Base-by-base conservation (phyloP, 73 alveolate genomes). In the Breviolum minutum region DNA sequence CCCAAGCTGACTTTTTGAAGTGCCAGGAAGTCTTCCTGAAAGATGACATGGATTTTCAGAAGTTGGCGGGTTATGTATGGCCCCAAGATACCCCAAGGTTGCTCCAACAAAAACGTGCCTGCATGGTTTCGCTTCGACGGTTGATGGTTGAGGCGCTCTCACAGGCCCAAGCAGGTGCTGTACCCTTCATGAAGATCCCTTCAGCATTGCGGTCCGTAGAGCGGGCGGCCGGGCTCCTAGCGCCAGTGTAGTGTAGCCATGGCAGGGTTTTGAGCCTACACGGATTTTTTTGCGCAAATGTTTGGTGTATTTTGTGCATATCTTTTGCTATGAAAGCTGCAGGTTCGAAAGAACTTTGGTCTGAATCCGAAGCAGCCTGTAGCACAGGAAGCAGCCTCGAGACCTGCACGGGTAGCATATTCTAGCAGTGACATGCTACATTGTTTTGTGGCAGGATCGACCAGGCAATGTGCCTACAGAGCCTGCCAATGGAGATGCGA, bases 271-370 rank as follows among this genome's bases (percentile, higher is more conserved):
- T 17, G 32, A 17, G 7, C 13, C 81, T 71, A 17, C 81, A 30
- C 81, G 26, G 5, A 20, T 2, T 48, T 71, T 71, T 40, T 40
- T 20, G 81, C 1, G 40, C 26, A 22, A 20, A 13, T 8, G 7
- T 5, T 8, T 27, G 62, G 54, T 40, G 54, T 40, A 40, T 40
- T 40, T 40, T 40, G 5, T 40, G 54, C 54, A 40, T 40, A 40
- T 40, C 3, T 40, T 40, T 40, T 40, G 54, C 54, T 40, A 40
- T 40, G 54, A 40, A 40, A 40, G 3, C 82, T 26, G 62, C 90
- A 92, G 98, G 98, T 92, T 17, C 90, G 98, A 66, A 92, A 92
- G 98, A 92, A 92, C 98, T 92, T 92, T n/a, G 98, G 26, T 16
- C 90, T 92, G 61, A 92, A n/a, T 26, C 98, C 98, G 26, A 66